Conservation (phyloP, 768 basidiomycete species). For the Lentinus brumalis region DNA sequence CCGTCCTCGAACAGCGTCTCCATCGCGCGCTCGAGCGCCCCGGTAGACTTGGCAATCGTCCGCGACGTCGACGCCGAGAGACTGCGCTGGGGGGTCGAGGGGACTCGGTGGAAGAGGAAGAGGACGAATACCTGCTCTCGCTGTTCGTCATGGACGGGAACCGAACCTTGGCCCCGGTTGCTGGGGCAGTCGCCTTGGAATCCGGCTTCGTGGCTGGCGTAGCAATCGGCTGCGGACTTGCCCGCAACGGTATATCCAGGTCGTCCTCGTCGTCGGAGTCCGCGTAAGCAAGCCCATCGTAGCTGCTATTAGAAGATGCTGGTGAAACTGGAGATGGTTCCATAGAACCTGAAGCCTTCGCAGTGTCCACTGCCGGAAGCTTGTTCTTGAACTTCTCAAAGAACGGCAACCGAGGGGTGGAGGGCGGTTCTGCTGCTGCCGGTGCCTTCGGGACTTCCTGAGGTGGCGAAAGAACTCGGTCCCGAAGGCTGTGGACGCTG, state of each 20-base stretch:
- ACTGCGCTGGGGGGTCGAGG: conserved; percentile 23
- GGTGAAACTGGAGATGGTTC: conserved; percentile 17
- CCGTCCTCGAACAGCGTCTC: conserved; percentile 52
- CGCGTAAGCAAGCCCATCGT: conserved; percentile 23
- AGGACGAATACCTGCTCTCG: conserved; percentile 25
- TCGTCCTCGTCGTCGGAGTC: conserved; percentile 19
- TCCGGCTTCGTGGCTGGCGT: conserved; percentile 1
- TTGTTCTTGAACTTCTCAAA: conserved; percentile 55
- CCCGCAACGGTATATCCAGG: conserved; percentile 8
- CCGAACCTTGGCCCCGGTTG: conserved; percentile 30
- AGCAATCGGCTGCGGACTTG: conserved; percentile 19
- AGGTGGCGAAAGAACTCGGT: conserved; percentile 25
- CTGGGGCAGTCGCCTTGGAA: conserved; percentile 4
- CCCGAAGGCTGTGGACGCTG: conserved; percentile 19
- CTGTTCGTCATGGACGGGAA: conserved; percentile 37
- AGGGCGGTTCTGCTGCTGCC: conserved; percentile 18
- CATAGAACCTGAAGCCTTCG: conserved; percentile 1
- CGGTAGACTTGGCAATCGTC: conserved; percentile 33
- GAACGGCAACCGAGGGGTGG: conserved; percentile 48
- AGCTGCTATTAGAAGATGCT: conserved; percentile 13
- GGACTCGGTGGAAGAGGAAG: conserved; percentile 20
- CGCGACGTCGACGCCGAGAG: conserved; percentile 33
- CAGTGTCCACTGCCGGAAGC: conserved; percentile 23
- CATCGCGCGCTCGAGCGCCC: conserved; percentile 52
- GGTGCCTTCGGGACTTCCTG: conserved; percentile 27